Evolutionary conservation across 139 green algal genomes (phyloP).

Genomic region (Chlorella ohadii): DNA sequence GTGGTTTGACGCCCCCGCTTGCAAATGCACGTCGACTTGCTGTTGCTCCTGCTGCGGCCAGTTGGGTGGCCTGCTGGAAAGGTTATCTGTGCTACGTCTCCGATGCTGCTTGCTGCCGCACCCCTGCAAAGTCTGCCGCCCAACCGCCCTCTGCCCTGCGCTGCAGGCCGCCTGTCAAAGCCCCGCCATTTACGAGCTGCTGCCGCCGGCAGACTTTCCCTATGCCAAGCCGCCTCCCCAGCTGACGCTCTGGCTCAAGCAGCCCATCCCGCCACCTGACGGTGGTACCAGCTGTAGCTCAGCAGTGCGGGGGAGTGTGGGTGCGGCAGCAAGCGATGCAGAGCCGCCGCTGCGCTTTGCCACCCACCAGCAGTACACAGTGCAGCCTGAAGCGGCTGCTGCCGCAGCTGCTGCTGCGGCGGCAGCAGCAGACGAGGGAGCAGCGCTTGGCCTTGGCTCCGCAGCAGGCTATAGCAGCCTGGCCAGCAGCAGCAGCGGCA

Average conservation of each 20-base stretch:
- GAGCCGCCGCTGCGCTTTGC: neutral
- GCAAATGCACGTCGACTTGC: too few relatives aligned
- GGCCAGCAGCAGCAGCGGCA: neutral
- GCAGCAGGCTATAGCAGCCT: neutral
- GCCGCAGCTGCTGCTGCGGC: neutral
- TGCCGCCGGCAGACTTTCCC: constrained; percentile 36
- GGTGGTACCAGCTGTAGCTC: neutral
- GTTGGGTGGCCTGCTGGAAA: too few relatives aligned
- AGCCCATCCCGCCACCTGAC: neutral
- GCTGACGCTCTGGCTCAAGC: constrained; percentile 26
- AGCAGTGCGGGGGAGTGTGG: too few relatives aligned
- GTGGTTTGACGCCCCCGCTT: too few relatives aligned
- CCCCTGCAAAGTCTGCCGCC: too few relatives aligned
- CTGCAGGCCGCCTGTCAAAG: constrained; percentile 24
- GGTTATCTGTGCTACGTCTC: too few relatives aligned
- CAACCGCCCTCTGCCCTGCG: neutral
- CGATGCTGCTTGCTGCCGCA: too few relatives aligned
- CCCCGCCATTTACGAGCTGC: constrained; percentile 43
- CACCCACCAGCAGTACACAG: neutral
- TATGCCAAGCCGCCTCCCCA: neutral
- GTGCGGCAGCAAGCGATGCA: neutral
- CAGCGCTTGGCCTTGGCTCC: neutral
- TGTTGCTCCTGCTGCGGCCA: too few relatives aligned
- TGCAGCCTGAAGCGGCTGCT: neutral
- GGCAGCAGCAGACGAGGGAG: neutral